Evolutionary conservation across 1,139 yeast genomes (phyloP).

Genomic region (Ogataea hybrid): DNA sequence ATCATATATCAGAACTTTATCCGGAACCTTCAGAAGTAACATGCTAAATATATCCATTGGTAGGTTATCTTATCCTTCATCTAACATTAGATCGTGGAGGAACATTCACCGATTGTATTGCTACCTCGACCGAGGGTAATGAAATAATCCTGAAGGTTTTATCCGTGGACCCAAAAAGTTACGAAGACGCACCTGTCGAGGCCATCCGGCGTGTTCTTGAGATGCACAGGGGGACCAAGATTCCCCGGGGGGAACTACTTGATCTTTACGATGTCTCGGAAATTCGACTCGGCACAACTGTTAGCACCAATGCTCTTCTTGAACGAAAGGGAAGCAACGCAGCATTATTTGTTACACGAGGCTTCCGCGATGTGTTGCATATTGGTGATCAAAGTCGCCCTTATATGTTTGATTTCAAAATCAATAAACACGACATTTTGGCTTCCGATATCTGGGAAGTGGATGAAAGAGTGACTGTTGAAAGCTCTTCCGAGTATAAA

Average conservation of each 20-base stretch:
- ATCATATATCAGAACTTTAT: too few relatives aligned
- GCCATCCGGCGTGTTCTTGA: conserved; percentile 81
- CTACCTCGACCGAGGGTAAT: conserved; percentile 48
- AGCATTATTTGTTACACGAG: conserved; percentile 35
- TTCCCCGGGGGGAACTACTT: conserved; percentile 47
- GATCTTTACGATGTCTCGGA: conserved; percentile 49
- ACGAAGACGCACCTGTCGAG: conserved; percentile 86
- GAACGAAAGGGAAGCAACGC: conserved; percentile 59
- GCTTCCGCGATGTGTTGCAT: conserved; percentile 34
- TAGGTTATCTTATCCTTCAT: not conserved
- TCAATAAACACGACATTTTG: conserved; percentile 51
- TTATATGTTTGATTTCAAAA: conserved; percentile 55
- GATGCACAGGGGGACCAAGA: conserved; percentile 44
- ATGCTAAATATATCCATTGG: conserved; percentile 8
- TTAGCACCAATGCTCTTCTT: conserved; percentile 69
- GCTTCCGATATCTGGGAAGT: conserved; percentile 60
- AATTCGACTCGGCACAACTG: conserved; percentile 77
- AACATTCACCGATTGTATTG: conserved; percentile 75
- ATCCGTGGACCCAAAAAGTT: conserved; percentile 80
- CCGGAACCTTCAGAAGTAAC: too few relatives aligned
- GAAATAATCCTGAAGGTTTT: conserved; percentile 66
- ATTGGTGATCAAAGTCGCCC: conserved; percentile 63
- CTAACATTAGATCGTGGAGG: conserved; percentile 54
- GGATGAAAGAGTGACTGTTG: conserved; percentile 42
- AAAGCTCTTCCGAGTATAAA: conserved; percentile 32